Conservation (phyloP, 805 yeast species). For the Ogataea pilisensis region DNA sequence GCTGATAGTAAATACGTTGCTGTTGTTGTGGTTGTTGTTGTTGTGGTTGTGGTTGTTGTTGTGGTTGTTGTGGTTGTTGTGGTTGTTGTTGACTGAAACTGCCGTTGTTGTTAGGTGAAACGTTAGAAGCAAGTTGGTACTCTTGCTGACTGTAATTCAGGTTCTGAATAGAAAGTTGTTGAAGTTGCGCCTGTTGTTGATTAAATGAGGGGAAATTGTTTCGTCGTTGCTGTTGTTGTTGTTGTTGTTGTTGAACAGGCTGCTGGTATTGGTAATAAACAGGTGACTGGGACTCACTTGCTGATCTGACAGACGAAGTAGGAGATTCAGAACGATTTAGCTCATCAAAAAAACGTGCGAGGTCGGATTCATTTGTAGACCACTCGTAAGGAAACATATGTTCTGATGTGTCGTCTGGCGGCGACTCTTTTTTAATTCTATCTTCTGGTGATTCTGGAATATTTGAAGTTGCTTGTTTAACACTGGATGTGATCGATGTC, state of each 20-base stretch:
- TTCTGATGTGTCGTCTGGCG: no score
- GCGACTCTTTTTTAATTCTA: neutral
- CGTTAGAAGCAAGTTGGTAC: neutral
- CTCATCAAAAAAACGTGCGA: slow-evolving; percentile 47
- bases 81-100: neutral
- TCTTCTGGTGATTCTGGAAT: neutral
- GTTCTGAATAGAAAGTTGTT: neutral
- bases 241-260: neutral
- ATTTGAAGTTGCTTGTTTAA: neutral
- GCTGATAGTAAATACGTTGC: neutral
- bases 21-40: slow-evolving; percentile 2
- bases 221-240: neutral
- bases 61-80: slow-evolving; percentile 1
- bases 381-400: slow-evolving; percentile 30
- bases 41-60: neutral
- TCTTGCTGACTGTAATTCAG: neutral
- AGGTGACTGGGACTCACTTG: slow-evolving; percentile 18
- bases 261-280: slow-evolving; percentile 1
- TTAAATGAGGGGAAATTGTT: neutral
- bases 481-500: neutral
- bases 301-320: slow-evolving; percentile 20
- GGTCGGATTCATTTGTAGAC: slow-evolving; percentile 33
- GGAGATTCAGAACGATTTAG: slow-evolving; percentile 34
- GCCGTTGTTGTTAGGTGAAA: neutral
- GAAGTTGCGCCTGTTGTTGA: neutral